Base-by-base conservation (phyloP, 2,329 filamentous ascomycete species). In the Taxawa tesnikishii region DNA sequence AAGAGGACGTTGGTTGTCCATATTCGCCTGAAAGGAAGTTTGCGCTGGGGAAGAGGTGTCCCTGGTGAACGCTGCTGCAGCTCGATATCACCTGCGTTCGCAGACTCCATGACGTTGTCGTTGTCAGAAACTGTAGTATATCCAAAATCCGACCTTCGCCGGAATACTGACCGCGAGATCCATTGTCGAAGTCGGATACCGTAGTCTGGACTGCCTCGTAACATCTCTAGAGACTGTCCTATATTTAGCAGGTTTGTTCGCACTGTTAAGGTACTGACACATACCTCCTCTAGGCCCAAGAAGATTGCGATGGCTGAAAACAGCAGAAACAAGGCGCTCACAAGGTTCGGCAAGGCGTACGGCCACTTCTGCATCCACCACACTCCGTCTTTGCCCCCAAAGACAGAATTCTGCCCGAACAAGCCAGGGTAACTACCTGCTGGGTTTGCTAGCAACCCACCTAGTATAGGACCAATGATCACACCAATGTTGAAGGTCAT, bases 401-500 rank as follows among this genome's bases (percentile, higher is more conserved):
- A 50, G 0, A 63, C 39, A 1, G 72, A 73, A 1, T 62, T 66
- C 3, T 70, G 64, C 1, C 74, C 76, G 45, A 84, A 83, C 0
- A 79, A 32, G 0, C 54, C 53, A 0, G 79, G 78, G 46, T 81
- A 71, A 7, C 60, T 76, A 5, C 58, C 60, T 5, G 69, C 61
- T 0, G 79, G 78, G 43, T 83, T 74, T 11, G 79, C 77, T 16
- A 84, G 58, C 30, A 80, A 52, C 16, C 79, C 79, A 26, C 79
- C 79, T 55, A 77, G 28, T 66, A 62, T 66, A 29, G 44, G 48
- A 2, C 53, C 63, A 27, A 67, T 50, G 11, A 67, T 63, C 5
- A 66, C 60, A 0, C 63, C 63, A 29, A 66, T 53, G 43, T 82
- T 82, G 54, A 81, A 78, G 29, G 75, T 79, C 68, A 84, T 78